phyloP scores from a whole-genome alignment of 352 stramenopile species.

The Globisporangium echinulatum region DNA sequence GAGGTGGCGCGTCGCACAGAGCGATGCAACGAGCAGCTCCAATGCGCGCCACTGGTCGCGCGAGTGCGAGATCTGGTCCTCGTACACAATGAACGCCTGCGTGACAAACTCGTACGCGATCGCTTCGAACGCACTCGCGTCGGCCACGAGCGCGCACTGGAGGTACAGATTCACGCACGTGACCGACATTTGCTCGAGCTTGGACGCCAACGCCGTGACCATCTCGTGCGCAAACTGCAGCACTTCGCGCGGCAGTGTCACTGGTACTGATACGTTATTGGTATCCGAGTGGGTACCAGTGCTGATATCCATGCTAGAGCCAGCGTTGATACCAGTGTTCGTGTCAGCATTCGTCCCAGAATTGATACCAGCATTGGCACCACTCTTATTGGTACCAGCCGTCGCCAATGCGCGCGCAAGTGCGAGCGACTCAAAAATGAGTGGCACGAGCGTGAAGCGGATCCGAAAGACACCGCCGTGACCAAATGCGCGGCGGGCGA shows the following conservation, averaged over 20 bases:
- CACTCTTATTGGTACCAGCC: conserved; percentile 8
- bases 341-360: no score
- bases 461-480: conserved; percentile 87
- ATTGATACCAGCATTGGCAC: not conserved
- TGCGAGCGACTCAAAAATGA: conserved; percentile 89
- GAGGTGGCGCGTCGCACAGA: conserved; percentile 79
- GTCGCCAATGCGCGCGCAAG: conserved; percentile 57
- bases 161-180: conserved; percentile 92
- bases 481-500: conserved; percentile 66
- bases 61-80: conserved; percentile 93
- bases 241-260: conserved; percentile 86
- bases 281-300: no score
- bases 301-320: no score
- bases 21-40: conserved; percentile 83
- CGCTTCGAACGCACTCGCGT: conserved; percentile 77
- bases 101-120: conserved; percentile 97
- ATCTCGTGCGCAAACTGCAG: conserved; percentile 98
- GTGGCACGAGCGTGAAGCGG: conserved; percentile 87
- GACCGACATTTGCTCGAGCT: conserved; percentile 64
- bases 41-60: conserved; percentile 87
- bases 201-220: conserved; percentile 88
- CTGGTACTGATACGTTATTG: no score
- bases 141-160: conserved; percentile 88
- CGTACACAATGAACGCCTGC: conserved; percentile 95
- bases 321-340: no score